phyloP scores from a whole-genome alignment of 2,329 filamentous ascomycete genomes.

The Monosporascus sp. region DNA sequence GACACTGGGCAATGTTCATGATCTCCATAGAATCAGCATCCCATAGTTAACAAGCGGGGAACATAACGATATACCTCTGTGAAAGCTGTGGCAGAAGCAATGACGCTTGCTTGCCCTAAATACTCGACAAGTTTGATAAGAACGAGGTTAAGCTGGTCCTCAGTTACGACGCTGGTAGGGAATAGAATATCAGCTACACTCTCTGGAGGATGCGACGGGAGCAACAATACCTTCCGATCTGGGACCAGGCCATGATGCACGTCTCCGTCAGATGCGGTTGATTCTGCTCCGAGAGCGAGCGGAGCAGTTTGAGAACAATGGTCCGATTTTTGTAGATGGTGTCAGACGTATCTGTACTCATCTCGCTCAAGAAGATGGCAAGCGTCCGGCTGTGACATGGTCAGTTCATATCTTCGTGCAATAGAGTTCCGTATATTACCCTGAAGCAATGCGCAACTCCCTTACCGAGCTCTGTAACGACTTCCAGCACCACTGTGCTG shows the following conservation, averaged over 20 bases:
- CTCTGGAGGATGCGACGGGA: neutral
- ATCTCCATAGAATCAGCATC: conserved; percentile 33
- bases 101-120: conserved; percentile 73
- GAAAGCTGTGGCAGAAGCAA: conserved; percentile 76
- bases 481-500: conserved; percentile 77
- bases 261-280: conserved; percentile 70
- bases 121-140: conserved; percentile 81
- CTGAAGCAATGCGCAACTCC: conserved; percentile 78
- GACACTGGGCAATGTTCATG: conserved; percentile 62
- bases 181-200: conserved; percentile 3
- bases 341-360: neutral
- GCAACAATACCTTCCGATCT: conserved; percentile 60
- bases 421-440: conserved; percentile 36
- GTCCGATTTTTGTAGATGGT: conserved; percentile 59
- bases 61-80: conserved; percentile 55
- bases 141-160: conserved; percentile 81
- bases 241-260: conserved; percentile 79
- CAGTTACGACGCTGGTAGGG: conserved; percentile 54
- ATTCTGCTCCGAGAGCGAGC: conserved; percentile 64
- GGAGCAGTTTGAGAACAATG: conserved; percentile 64
- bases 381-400: conserved; percentile 49
- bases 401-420: conserved; percentile 12
- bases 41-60: neutral
- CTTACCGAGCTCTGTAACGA: conserved; percentile 78
- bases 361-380: conserved; percentile 55